These are phyloP conservation scores for Melocanna baccifera DNA, from an alignment of 176 grass and related monocot species.

Conservation along the genomic window DNA sequence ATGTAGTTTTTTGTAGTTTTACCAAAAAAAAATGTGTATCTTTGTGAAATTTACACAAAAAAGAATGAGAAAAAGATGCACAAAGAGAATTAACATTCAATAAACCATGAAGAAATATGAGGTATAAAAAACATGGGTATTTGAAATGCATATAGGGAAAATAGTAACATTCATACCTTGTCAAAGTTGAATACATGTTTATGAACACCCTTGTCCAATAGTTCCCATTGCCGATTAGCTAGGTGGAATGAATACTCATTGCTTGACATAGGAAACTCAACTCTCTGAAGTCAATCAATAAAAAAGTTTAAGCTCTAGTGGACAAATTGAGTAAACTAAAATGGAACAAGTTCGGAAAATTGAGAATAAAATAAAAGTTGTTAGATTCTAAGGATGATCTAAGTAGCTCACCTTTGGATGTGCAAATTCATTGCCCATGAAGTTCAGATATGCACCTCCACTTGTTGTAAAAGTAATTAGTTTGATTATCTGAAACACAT, in stretches of 20 bases:
- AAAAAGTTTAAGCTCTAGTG: background rate
- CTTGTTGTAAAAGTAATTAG: conserved; percentile 87
- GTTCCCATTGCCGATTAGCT: conserved; percentile 80
- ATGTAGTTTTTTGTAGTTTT: too few relatives aligned
- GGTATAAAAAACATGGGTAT: background rate
- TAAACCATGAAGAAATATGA: background rate
- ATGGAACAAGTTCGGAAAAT: background rate
- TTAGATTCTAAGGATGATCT: conserved; percentile 10
- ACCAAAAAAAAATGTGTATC: too few relatives aligned
- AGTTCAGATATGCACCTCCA: conserved; percentile 79
- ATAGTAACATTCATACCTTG: conserved; percentile 47
- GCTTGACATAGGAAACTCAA: conserved; percentile 95
- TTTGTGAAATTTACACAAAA: background rate
- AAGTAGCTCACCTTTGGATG: conserved; percentile 69
- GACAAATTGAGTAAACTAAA: conserved; percentile 18
- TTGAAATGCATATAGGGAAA: background rate
- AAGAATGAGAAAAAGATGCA: too few relatives aligned
- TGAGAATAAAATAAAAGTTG: conserved; percentile 10
- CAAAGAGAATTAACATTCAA: background rate
- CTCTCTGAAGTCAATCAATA: conserved; percentile 52
- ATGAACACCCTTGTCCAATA: conserved; percentile 68
- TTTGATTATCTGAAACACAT: conserved; percentile 74
- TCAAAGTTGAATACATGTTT: conserved; percentile 74
- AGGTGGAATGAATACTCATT: conserved; percentile 75
- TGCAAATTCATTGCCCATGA: conserved; percentile 99